Base-by-base conservation (phyloP, 192 early-diverging fungal species). In the Backusella tuberculispora region DNA sequence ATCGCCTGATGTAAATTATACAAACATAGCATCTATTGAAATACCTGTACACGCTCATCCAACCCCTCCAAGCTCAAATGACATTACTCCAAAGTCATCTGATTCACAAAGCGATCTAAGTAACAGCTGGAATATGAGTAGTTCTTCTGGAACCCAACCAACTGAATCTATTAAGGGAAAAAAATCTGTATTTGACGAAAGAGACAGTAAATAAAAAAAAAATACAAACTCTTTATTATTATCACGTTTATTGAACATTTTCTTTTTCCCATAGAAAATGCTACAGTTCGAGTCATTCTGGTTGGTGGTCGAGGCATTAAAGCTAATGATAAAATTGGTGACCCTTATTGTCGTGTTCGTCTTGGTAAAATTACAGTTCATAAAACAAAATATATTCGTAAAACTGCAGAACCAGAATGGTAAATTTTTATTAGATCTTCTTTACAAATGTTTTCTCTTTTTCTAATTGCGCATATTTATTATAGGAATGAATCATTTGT, bases 311-410 rank as follows among this genome's bases (percentile, higher is more conserved):
- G 77, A 50, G 75, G 74, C 10, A 74, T 88, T 15, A 69, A 72
- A 45, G 81, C 81, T 19, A 75, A 46, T n/a, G n/a, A n/a, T n/a
- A 80, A 78, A 43, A 85, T 85, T 5, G 89, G 88, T 66, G 88
- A 92, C 67, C 90, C 92, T 17, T 93, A 87, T 76, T 86, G 90
- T 17, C 84, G 80, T 44, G 78, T 90, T 26, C 63, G 78, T 38
- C 76, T 86, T 12, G 87, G 88, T 68, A 80, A 78, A 60, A 90
- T 88, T 42, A 84, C 71, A n/a, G 41, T 95, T 13, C 69, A 81
- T 76, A 92, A 93, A 80, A 93, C 90, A 19, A 76, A 83, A 64
- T 80, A 85, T 4, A 81, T 88, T 53, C 92, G 92, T 82, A 92
- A 91, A 73, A 90, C 81, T 6, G 60, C 84, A n/a, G 78, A 85